Base-by-base conservation (phyloP, 2,329 filamentous ascomycete genomes). In the Ceratocystis smalleyi region DNA sequence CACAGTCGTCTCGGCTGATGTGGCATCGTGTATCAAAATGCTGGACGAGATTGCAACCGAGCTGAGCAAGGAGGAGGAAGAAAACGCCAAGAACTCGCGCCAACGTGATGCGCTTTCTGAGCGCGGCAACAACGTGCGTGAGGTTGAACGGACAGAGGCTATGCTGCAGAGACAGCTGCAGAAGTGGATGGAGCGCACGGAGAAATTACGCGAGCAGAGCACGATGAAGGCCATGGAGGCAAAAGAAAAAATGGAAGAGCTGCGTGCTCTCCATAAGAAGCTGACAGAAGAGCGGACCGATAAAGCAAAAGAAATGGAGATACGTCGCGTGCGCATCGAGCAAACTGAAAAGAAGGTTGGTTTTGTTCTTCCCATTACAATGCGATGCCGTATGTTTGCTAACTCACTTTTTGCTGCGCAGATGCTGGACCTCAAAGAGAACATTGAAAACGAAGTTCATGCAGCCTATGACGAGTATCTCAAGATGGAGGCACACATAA, bases 351-450 rank as follows among this genome's bases (percentile, higher is more conserved):
- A 97, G 78, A 97, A 97, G 88, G 91, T 91, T 78, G 5, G 43
- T 61, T 61, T 43, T 51, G 43, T 61, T 61, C 40, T 51, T 55
- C 30, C 65, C 59, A 65, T 19, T 47, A 40, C 61, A 45, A 35
- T 27, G 5, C 12, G 35, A 40, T 40, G 35, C 5, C 12, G 12
- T 47, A 19, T n/a, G 12, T n/a, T 47, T 60, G 61, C 54, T 51
- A 54, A 63, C 67, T 72, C 64, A 27, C 59, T 0, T 24, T 24
- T 12, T 2, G 32, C n/a, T 30, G 5, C 15, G 43, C 68, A 96
- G 91, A 99, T 97, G 92, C 85, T 88, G 59, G 94, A 99, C 74
- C 81, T 99, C 69, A 97, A 96, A 73, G 94, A 97, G 73, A 95
- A 94, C 70, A 96, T 99, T 68, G 92, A 97, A 72, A 91, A 87